These are phyloP conservation scores for Globisporangium spinosum DNA, from an alignment of 352 stramenopile genomes.

Conservation along the genomic window DNA sequence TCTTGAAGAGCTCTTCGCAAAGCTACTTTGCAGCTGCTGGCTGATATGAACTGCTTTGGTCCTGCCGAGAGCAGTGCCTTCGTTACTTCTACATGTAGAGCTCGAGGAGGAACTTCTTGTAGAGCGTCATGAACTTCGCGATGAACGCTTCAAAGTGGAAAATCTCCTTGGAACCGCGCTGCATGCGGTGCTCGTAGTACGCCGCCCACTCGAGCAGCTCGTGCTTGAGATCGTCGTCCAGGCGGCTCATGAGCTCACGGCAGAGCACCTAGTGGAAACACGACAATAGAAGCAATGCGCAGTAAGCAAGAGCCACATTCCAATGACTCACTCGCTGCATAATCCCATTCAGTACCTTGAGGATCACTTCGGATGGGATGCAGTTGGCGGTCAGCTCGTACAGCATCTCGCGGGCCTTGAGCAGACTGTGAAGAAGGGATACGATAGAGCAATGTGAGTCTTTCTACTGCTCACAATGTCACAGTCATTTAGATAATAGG, in stretches of 20 bases:
- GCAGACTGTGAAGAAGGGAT: constrained; percentile 47
- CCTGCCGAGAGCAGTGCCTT: not conserved
- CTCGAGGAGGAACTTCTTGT: constrained; percentile 98
- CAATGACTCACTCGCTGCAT: not conserved
- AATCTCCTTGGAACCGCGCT: constrained; percentile 96
- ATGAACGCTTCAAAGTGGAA: constrained; percentile 99
- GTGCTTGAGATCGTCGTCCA: constrained; percentile 96
- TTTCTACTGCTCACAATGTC: constrained; percentile 7
- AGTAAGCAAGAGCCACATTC: not conserved
- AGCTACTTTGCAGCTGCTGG: not conserved
- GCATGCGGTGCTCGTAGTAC: constrained; percentile 94
- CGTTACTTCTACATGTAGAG: constrained; percentile 69
- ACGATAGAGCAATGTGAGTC: not conserved
- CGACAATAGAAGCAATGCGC: not conserved
- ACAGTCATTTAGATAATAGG: not conserved
- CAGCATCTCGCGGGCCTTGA: constrained; percentile 94
- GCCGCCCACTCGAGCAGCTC: constrained; percentile 89
- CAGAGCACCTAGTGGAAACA: constrained; percentile 30
- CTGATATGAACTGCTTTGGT: not conserved
- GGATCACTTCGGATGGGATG: constrained; percentile 96
- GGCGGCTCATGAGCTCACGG: constrained; percentile 90
- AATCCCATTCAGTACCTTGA: constrained; percentile 59
- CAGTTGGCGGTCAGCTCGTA: constrained; percentile 99
- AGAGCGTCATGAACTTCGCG: constrained; percentile 98
- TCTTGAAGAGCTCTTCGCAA: not conserved